These are phyloP conservation scores for Pholiota adiposa DNA, from an alignment of 1,284 basidiomycete species.

Conservation along the genomic window DNA sequence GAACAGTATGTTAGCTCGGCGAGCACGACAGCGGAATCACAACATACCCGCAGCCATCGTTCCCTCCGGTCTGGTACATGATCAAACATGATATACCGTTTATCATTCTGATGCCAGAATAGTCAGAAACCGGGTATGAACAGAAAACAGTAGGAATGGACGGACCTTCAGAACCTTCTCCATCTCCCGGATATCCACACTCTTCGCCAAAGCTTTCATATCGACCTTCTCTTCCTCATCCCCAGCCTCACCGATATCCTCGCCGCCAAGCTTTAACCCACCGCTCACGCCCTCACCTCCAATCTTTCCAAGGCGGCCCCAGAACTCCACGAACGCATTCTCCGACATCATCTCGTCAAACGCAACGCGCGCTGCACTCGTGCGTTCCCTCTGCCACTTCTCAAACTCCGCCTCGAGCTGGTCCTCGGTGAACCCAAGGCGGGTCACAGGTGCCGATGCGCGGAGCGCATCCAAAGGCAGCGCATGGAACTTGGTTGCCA, in stretches of 20 bases:
- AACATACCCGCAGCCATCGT: slow-evolving; percentile 84
- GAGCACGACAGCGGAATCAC: slow-evolving; percentile 3
- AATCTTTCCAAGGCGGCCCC: slow-evolving; percentile 91
- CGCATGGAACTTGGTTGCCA: slow-evolving; percentile 60
- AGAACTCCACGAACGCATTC: slow-evolving; percentile 95
- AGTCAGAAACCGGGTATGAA: slow-evolving; percentile 1
- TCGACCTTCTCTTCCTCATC: slow-evolving; percentile 82
- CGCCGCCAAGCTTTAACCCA: slow-evolving; percentile 67
- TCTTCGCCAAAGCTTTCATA: slow-evolving; percentile 84
- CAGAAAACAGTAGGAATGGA: slow-evolving; percentile 5
- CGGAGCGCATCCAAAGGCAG: slow-evolving; percentile 58
- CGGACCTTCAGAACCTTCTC: slow-evolving; percentile 77
- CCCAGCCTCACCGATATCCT: slow-evolving; percentile 64
- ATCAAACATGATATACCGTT: slow-evolving; percentile 85
- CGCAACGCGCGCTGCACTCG: slow-evolving; percentile 61
- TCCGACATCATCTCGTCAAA: slow-evolving; percentile 89
- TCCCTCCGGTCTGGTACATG: slow-evolving; percentile 89
- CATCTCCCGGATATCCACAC: slow-evolving; percentile 78
- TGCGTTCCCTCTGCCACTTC: slow-evolving; percentile 78
- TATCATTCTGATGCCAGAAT: slow-evolving; percentile 75
- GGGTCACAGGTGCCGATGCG: slow-evolving; percentile 61
- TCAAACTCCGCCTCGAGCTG: slow-evolving; percentile 67
- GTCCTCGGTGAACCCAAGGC: slow-evolving; percentile 54
- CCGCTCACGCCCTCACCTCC: slow-evolving; percentile 70
- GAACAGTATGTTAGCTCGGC: slow-evolving; percentile 9